phyloP scores from a whole-genome alignment of 805 yeast genomes.

The Wickerhamomyces kurtzmanii region DNA sequence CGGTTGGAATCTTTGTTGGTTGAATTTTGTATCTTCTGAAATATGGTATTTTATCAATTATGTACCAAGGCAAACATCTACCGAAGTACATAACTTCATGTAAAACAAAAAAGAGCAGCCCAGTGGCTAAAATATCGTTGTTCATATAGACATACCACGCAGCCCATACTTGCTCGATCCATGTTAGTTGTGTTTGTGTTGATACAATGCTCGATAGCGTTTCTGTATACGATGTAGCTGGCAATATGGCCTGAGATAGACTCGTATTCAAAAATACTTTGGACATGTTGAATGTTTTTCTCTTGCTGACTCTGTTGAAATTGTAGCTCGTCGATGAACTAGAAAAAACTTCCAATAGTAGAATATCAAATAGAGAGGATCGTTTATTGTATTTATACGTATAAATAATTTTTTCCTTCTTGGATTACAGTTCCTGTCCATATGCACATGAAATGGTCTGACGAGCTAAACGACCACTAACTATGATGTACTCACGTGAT shows the following conservation, averaged over 20 bases:
- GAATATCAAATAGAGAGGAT: no score
- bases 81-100: conserved; percentile 92
- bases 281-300: no score
- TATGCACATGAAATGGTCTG: no score
- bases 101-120: conserved; percentile 66
- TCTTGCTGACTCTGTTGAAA: no score
- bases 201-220: background rate
- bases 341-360: no score
- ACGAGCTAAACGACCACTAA: no score
- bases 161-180: conserved; percentile 76
- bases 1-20: conserved; percentile 71
- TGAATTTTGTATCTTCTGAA: conserved; percentile 87
- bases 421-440: no score
- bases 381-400: no score
- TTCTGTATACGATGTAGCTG: background rate
- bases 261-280: background rate
- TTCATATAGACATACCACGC: conserved; percentile 76
- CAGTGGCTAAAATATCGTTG: conserved; percentile 90
- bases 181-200: conserved; percentile 32
- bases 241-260: background rate
- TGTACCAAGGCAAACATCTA: conserved; percentile 86
- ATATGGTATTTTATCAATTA: conserved; percentile 77
- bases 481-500: no score
- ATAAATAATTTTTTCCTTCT: no score
- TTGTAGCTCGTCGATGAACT: no score